These are phyloP conservation scores for Sugiyamaella marilandica DNA, from an alignment of 805 yeast genomes.

Conservation along the genomic window DNA sequence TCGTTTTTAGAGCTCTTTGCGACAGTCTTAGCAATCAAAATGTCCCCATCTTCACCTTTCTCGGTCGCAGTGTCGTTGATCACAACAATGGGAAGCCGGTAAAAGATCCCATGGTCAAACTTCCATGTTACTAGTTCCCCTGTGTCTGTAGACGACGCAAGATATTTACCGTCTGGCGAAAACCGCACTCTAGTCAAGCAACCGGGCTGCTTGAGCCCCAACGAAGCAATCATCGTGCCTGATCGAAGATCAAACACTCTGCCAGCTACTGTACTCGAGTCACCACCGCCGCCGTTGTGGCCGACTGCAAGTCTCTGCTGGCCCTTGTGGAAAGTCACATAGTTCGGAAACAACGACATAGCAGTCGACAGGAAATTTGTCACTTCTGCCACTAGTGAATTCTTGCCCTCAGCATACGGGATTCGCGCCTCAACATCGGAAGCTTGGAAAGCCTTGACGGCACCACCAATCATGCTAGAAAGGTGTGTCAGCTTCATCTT, in stretches of 20 bases:
- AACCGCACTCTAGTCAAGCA: slow-evolving; percentile 8
- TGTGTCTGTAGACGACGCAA: slow-evolving; percentile 12
- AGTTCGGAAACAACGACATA: slow-evolving; percentile 16
- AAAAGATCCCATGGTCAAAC: not conserved
- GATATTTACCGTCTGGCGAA: slow-evolving; percentile 20
- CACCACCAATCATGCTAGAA: slow-evolving; percentile 18
- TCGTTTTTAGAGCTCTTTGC: not conserved
- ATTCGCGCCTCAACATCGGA: slow-evolving; percentile 12
- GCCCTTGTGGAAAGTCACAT: slow-evolving; percentile 22
- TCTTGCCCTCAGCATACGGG: slow-evolving; percentile 10
- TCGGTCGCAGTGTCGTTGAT: not conserved
- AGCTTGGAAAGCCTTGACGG: slow-evolving; percentile 19
- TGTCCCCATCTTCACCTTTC: not conserved
- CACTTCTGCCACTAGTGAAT: slow-evolving; percentile 20
- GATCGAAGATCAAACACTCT: slow-evolving; percentile 22
- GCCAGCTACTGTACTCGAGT: slow-evolving; percentile 12
- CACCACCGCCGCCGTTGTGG: not conserved
- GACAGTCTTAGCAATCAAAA: not conserved
- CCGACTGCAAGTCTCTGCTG: slow-evolving; percentile 23
- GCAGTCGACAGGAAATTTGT: slow-evolving; percentile 20
- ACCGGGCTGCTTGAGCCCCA: slow-evolving; percentile 7
- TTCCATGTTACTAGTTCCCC: slow-evolving; percentile 1
- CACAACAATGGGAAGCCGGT: not conserved
- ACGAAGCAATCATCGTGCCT: slow-evolving; percentile 17
- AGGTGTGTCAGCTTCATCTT: slow-evolving; percentile 13